Percentiles rank a stretch among this genome's conserved stretches.
Conservation (phyloP, 257 asterid genomes). For the Ilex aquifolium region DNA sequence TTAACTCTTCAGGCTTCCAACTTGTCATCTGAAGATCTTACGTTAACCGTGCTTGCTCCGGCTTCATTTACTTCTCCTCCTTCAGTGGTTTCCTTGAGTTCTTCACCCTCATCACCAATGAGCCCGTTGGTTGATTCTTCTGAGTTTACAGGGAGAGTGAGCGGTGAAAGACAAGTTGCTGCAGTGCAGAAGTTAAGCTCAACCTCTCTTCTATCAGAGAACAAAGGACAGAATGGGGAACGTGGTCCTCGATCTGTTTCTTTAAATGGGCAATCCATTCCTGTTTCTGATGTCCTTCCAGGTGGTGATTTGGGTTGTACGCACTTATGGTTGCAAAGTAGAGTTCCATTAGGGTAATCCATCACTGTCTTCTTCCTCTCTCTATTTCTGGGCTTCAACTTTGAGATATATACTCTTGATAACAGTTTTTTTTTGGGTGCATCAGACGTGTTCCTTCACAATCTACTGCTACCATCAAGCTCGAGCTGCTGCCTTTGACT, state of each 20-base stretch:
- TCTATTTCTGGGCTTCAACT: neutral
- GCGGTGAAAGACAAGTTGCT: slow-evolving; percentile 32
- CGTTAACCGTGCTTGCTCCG: slow-evolving; percentile 91
- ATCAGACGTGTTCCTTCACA: slow-evolving; percentile 78
- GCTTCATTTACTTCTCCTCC: slow-evolving; percentile 91
- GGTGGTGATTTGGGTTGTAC: slow-evolving; percentile 74
- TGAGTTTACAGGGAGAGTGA: slow-evolving; percentile 34
- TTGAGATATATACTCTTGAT: no score
- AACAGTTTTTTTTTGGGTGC: neutral
- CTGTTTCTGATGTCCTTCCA: slow-evolving; percentile 55
- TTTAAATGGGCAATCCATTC: slow-evolving; percentile 26
- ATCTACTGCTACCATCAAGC: slow-evolving; percentile 87
- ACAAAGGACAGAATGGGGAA: slow-evolving; percentile 40
- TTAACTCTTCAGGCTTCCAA: slow-evolving; percentile 95
- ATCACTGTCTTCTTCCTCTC: slow-evolving; percentile 6
- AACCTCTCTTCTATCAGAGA: slow-evolving; percentile 7
- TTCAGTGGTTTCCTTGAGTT: slow-evolving; percentile 73
- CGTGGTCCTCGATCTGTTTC: slow-evolving; percentile 30
- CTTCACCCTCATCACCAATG: slow-evolving; percentile 53
- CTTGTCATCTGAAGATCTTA: slow-evolving; percentile 78
- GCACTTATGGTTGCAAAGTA: slow-evolving; percentile 96
- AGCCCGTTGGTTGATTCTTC: slow-evolving; percentile 42
- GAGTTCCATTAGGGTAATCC: slow-evolving; percentile 89
- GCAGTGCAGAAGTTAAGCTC: slow-evolving; percentile 27
- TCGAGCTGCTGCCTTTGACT: slow-evolving; percentile 90